These are phyloP conservation scores for Podospora australis DNA, from an alignment of 495 filamentous ascomycete species.

Conservation along the genomic window DNA sequence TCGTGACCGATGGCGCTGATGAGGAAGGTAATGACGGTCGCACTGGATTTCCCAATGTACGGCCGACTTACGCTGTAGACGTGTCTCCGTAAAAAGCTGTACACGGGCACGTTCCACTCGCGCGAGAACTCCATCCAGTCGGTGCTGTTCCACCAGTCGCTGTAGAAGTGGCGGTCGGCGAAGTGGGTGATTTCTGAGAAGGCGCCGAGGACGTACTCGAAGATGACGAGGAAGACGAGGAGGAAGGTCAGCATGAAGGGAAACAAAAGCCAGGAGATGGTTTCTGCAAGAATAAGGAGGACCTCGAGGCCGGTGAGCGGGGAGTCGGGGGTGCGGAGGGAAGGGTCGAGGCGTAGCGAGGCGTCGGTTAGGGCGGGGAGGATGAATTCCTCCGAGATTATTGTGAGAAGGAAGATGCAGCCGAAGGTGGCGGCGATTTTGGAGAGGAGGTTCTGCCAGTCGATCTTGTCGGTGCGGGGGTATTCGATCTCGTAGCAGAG, in stretches of 20 bases:
- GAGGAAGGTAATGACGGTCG: slow-evolving; percentile 87
- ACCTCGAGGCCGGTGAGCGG: slow-evolving; percentile 56
- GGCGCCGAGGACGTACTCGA: slow-evolving; percentile 91
- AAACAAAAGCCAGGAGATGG: slow-evolving; percentile 88
- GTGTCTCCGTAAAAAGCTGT: slow-evolving; percentile 91
- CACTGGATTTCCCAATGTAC: slow-evolving; percentile 67
- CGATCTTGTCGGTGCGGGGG: slow-evolving; percentile 64
- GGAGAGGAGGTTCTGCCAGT: slow-evolving; percentile 76
- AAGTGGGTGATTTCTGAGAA: slow-evolving; percentile 94
- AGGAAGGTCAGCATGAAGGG: slow-evolving; percentile 97
- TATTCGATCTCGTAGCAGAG: slow-evolving; percentile 98
- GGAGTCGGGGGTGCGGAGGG: slow-evolving; percentile 12
- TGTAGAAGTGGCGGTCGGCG: slow-evolving; percentile 91
- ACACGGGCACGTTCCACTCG: slow-evolving; percentile 98
- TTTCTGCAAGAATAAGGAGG: slow-evolving; percentile 77
- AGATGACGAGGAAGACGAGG: slow-evolving; percentile 92
- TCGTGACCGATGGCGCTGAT: slow-evolving; percentile 87
- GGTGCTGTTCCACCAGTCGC: slow-evolving; percentile 90
- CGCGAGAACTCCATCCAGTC: slow-evolving; percentile 95
- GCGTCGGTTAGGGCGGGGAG: slow-evolving; percentile 82
- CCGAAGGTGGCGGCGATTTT: slow-evolving; percentile 91
- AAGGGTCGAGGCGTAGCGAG: slow-evolving; percentile 51
- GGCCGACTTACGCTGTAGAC: slow-evolving; percentile 78
- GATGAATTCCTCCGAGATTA: slow-evolving; percentile 93
- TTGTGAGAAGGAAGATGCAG: slow-evolving; percentile 88